Evolutionary conservation across 139 green algal genomes (phyloP).

Genomic region (Chlamydomonas eustigma): DNA sequence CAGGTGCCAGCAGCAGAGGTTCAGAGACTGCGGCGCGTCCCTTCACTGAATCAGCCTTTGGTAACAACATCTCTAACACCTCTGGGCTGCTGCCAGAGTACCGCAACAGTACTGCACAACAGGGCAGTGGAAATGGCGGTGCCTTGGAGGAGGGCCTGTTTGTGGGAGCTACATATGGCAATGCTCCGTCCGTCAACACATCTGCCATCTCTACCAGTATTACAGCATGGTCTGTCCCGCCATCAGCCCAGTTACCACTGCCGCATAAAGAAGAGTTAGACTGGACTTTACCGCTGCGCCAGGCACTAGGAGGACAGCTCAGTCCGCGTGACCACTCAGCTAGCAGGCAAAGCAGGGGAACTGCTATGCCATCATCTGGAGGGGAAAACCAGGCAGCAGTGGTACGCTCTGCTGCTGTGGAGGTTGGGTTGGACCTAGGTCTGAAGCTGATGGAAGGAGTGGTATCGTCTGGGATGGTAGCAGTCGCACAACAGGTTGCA

Average conservation of each 20-base stretch:
- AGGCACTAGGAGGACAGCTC: conserved; percentile 12
- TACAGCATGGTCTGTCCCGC: neutral
- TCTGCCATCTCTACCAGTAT: no score
- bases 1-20: neutral
- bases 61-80: neutral
- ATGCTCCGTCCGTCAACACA: no score
- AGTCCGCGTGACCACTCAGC: no score
- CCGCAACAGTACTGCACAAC: neutral
- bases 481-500: conserved; percentile 19
- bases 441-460: conserved; percentile 22
- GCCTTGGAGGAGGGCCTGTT: neutral
- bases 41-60: neutral
- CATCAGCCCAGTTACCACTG: neutral
- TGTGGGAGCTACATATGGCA: neutral
- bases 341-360: no score
- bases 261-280: conserved; percentile 22
- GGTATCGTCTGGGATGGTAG: neutral
- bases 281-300: conserved; percentile 31
- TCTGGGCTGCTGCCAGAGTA: neutral
- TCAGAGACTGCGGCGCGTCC: neutral
- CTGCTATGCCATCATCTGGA: no score
- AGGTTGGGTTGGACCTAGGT: conserved; percentile 12
- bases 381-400: neutral
- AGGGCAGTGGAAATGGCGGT: neutral
- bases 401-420: neutral